Evolutionary conservation across 176 grass and related monocot species (phyloP).

Genomic region (Raddia distichophylla): DNA sequence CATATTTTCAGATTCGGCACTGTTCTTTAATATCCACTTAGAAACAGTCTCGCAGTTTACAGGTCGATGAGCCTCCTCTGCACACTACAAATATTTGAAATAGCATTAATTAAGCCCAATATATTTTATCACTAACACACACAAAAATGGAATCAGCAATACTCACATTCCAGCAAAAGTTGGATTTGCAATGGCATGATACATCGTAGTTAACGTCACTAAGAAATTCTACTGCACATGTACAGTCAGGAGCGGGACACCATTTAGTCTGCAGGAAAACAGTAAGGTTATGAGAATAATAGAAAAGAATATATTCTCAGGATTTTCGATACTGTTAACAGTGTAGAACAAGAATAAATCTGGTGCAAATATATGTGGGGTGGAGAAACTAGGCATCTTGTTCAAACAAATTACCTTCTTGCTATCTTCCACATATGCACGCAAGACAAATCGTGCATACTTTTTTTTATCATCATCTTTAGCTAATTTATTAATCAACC

Average conservation of each 20-base stretch:
- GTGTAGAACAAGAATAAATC: slow-evolving; percentile 28
- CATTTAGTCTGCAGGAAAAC: slow-evolving; percentile 80
- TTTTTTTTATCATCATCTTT: slow-evolving; percentile 64
- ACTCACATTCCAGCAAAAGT: slow-evolving; percentile 98
- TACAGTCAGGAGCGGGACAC: slow-evolving; percentile 94
- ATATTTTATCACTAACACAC: neutral
- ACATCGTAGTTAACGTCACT: slow-evolving; percentile 75
- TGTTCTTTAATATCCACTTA: slow-evolving; percentile 92
- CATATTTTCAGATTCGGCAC: slow-evolving; percentile 98
- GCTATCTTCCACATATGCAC: slow-evolving; percentile 91
- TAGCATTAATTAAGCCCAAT: neutral
- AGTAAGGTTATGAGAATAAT: slow-evolving; percentile 15
- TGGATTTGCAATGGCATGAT: slow-evolving; percentile 63
- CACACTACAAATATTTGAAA: slow-evolving; percentile 64
- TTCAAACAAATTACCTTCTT: slow-evolving; percentile 64
- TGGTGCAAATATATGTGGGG: neutral
- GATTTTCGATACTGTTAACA: slow-evolving; percentile 21
- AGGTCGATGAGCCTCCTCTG: slow-evolving; percentile 95
- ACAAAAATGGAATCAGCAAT: slow-evolving; percentile 28
- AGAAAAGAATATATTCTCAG: slow-evolving; percentile 12
- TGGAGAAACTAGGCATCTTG: slow-evolving; percentile 4
- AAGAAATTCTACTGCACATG: slow-evolving; percentile 80
- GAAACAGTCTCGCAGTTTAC: slow-evolving; percentile 81
- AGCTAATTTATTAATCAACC: slow-evolving; percentile 71
- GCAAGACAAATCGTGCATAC: slow-evolving; percentile 70